Percentiles rank a stretch among this genome's conserved stretches.
Conservation (phyloP, 2,329 filamentous ascomycete species). For the Colletotrichum scovillei region DNA sequence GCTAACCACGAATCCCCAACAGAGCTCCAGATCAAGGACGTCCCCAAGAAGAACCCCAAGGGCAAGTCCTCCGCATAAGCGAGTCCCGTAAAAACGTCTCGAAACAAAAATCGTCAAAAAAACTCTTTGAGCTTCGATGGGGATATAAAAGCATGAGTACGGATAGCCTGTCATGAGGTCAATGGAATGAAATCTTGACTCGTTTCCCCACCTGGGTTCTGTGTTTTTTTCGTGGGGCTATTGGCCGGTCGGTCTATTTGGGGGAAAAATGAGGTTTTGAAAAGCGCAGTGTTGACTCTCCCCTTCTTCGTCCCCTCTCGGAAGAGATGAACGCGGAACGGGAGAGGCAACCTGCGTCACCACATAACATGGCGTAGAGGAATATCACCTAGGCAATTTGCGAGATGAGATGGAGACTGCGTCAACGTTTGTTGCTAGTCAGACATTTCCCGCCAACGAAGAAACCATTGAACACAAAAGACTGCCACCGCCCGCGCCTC, state of each 20-base stretch:
- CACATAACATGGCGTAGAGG: conserved; percentile 66
- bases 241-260: conserved; percentile 23
- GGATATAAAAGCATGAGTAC: conserved; percentile 33
- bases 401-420: conserved; percentile 39
- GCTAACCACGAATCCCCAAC: conserved; percentile 28
- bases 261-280: conserved; percentile 6
- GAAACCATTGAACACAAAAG: conserved; percentile 37
- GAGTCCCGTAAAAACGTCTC: background rate
- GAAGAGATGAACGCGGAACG: no score
- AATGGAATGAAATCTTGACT: conserved; percentile 23
- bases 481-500: conserved; percentile 2
- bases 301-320: no score
- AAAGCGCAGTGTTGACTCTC: background rate
- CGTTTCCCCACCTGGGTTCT: background rate
- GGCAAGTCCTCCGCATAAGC: conserved; percentile 50
- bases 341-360: background rate
- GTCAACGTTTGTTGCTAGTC: conserved; percentile 38
- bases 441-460: conserved; percentile 37
- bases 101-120: conserved; percentile 9
- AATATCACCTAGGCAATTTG: conserved; percentile 62
- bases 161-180: conserved; percentile 19
- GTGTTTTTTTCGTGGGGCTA: conserved; percentile 9
- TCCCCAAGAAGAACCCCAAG: conserved; percentile 66
- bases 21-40: conserved; percentile 66
- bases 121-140: conserved; percentile 19